These are phyloP conservation scores for Phytophthora multivora DNA, from an alignment of 352 stramenopile species.

Conservation along the genomic window DNA sequence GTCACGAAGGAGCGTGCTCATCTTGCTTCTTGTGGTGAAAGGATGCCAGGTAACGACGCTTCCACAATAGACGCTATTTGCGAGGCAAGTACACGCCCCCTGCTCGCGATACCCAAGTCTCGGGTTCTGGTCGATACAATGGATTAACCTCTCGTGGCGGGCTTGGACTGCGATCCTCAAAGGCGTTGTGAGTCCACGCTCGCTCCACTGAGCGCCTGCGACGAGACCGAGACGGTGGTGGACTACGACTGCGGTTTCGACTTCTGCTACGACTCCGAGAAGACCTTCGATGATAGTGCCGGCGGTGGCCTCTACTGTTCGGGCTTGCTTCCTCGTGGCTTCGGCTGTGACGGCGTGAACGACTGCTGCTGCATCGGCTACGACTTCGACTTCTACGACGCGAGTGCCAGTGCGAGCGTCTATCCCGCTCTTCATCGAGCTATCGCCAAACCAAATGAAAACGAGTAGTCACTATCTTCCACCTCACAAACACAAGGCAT, in stretches of 20 bases:
- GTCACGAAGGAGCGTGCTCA: constrained; percentile 56
- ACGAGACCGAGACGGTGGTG: constrained; percentile 13
- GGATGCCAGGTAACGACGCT: constrained; percentile 8
- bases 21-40: constrained; percentile 3
- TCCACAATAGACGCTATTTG: constrained; percentile 29
- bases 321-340: neutral
- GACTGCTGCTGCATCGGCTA: constrained; percentile 17
- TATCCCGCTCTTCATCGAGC: constrained; percentile 50
- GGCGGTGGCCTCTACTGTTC: constrained; percentile 1
- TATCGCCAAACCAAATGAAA: constrained; percentile 10
- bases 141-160: constrained; percentile 61
- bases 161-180: constrained; percentile 77
- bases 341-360: constrained; percentile 6
- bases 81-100: constrained; percentile 80
- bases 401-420: neutral
- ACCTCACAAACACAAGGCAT: neutral
- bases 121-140: constrained; percentile 69
- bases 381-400: constrained; percentile 24
- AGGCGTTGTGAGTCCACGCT: constrained; percentile 77
- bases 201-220: constrained; percentile 30
- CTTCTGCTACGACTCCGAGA: constrained; percentile 29
- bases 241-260: constrained; percentile 34
- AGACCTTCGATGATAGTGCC: constrained; percentile 9
- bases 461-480: constrained; percentile 2
- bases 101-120: constrained; percentile 76